These are phyloP conservation scores for Atkinsonella texensis DNA, from an alignment of 2,329 filamentous ascomycete genomes.

Conservation along the genomic window DNA sequence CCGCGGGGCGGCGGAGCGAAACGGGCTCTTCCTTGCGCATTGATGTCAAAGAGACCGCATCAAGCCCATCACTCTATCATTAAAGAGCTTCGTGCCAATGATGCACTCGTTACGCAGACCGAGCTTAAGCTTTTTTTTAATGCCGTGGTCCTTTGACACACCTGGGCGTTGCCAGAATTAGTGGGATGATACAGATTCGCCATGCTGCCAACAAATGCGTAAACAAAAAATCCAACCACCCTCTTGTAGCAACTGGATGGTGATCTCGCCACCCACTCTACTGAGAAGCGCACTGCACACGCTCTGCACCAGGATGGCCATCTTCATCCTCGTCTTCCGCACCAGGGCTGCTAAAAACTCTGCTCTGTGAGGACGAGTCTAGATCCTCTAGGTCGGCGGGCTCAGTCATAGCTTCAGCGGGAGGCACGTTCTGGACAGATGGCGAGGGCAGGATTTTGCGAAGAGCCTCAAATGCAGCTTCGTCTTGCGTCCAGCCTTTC, in stretches of 20 bases:
- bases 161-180: not conserved
- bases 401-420: conserved; percentile 81
- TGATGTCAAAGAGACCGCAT: conserved; percentile 12
- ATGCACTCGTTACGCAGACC: conserved; percentile 1
- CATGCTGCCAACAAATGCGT: not conserved
- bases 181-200: not conserved
- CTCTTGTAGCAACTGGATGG: not conserved
- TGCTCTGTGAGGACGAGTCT: conserved; percentile 52
- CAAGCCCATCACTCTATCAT: conserved; percentile 6
- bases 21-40: not conserved
- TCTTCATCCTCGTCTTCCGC: conserved; percentile 66
- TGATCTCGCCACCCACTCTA: conserved; percentile 35
- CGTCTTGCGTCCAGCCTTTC: conserved; percentile 54
- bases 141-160: conserved; percentile 5
- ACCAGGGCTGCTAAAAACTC: conserved; percentile 53
- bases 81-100: conserved; percentile 6
- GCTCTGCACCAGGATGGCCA: conserved; percentile 63
- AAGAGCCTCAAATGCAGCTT: conserved; percentile 63
- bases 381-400: conserved; percentile 78
- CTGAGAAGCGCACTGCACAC: conserved; percentile 80
- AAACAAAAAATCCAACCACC: not conserved
- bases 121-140: conserved; percentile 8
- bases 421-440: conserved; percentile 50
- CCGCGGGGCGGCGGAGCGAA: not conserved
- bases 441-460: conserved; percentile 74